phyloP scores from a whole-genome alignment of 306 rosid species.

The Vicia faba region DNA sequence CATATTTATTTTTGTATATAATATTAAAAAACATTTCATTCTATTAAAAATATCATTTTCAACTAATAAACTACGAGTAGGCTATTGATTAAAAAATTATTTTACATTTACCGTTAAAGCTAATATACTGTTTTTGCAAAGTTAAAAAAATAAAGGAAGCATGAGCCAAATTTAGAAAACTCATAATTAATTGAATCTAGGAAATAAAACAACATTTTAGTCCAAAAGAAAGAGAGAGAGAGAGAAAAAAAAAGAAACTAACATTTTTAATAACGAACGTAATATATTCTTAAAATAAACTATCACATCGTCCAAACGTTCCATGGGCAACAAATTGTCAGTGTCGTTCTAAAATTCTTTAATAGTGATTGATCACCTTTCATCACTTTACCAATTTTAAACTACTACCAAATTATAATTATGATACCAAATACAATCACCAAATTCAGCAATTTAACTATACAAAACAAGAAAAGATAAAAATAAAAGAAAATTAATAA shows the following conservation, averaged over 20 bases:
- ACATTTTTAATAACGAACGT: not conserved
- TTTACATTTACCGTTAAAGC: not conserved
- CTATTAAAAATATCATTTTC: not conserved
- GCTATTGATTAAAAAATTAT: no score
- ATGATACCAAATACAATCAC: slow-evolving; percentile 4
- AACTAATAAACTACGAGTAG: not conserved
- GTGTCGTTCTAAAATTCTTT: not conserved
- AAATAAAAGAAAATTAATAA: slow-evolving; percentile 2
- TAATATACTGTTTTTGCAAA: not conserved
- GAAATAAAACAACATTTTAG: not conserved
- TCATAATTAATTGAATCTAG: not conserved
- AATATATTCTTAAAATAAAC: not conserved
- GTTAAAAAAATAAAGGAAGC: not conserved
- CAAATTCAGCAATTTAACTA: not conserved
- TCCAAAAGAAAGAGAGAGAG: no score
- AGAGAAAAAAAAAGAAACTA: not conserved
- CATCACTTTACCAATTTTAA: not conserved
- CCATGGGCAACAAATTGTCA: not conserved
- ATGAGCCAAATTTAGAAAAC: not conserved
- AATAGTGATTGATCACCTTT: not conserved
- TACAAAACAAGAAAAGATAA: not conserved
- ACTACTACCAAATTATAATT: not conserved
- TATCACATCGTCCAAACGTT: slow-evolving; percentile 25
- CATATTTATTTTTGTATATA: not conserved
- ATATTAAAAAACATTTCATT: not conserved